Evolutionary conservation across 2,329 filamentous ascomycete genomes (phyloP).

Genomic region (Fusarium sp.): DNA sequence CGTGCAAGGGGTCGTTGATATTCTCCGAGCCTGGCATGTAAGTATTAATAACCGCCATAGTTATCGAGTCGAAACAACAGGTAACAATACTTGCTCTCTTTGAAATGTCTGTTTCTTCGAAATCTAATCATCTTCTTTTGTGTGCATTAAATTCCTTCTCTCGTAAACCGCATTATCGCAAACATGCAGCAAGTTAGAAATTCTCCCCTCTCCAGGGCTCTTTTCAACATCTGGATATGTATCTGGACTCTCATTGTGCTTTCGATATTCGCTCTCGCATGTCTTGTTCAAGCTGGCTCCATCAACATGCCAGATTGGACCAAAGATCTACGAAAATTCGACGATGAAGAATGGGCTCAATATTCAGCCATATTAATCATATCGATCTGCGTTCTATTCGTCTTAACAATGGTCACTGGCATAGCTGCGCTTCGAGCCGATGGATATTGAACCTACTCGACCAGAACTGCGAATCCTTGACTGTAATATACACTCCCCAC

Average conservation of each 20-base stretch:
- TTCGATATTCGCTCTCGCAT: neutral
- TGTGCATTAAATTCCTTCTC: neutral
- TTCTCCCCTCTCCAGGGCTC: neutral
- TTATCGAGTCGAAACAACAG: neutral
- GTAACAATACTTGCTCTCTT: accelerated
- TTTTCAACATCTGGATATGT: conserved; percentile 4
- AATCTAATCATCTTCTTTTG: neutral
- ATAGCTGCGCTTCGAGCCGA: conserved; percentile 1
- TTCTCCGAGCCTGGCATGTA: neutral
- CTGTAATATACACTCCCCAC: too few relatives aligned
- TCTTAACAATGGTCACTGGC: neutral
- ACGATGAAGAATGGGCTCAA: conserved; percentile 1
- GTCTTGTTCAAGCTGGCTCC: neutral
- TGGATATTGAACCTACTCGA: neutral
- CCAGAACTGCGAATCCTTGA: neutral
- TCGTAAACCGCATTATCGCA: neutral
- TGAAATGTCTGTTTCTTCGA: neutral
- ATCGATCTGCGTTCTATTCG: conserved; percentile 1
- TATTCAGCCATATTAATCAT: conserved; percentile 10
- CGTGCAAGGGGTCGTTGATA: neutral
- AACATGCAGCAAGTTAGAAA: neutral
- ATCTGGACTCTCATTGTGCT: conserved; percentile 8
- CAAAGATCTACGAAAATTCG: conserved; percentile 21
- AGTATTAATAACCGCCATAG: neutral
- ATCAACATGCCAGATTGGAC: conserved; percentile 22